Percentiles rank a stretch among this genome's conserved stretches.
phyloP scores from a whole-genome alignment of 805 yeast genomes.

The Yarrowia sp. region DNA sequence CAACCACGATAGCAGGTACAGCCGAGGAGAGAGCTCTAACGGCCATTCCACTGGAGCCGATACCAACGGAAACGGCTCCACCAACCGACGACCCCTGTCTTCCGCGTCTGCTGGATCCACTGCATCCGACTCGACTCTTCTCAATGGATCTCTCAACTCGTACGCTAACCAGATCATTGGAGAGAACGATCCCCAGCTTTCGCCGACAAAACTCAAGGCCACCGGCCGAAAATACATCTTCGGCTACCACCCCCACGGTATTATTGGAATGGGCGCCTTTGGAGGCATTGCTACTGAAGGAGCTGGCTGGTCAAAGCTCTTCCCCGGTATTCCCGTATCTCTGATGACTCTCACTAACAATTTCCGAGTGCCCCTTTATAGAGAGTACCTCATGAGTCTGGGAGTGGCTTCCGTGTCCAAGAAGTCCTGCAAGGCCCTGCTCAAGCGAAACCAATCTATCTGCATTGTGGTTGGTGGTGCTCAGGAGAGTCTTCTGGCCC shows the following conservation, averaged over 20 bases:
- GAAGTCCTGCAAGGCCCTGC: slow-evolving; percentile 62
- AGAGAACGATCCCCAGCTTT: slow-evolving; percentile 45
- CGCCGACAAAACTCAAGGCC: slow-evolving; percentile 36
- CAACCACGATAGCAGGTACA: slow-evolving; percentile 22
- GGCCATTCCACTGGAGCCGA: not conserved
- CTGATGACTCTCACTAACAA: slow-evolving; percentile 80
- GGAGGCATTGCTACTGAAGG: slow-evolving; percentile 84
- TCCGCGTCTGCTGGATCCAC: slow-evolving; percentile 15
- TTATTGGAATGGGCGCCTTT: slow-evolving; percentile 85
- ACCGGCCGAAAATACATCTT: slow-evolving; percentile 62
- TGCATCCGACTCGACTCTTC: slow-evolving; percentile 14
- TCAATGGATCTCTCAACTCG: slow-evolving; percentile 14
- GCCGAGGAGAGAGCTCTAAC: slow-evolving; percentile 19
- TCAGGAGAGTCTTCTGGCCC: slow-evolving; percentile 73
- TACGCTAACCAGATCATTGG: slow-evolving; percentile 24
- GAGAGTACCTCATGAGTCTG: slow-evolving; percentile 77
- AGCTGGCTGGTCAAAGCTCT: slow-evolving; percentile 59
- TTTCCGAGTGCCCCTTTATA: slow-evolving; percentile 79
- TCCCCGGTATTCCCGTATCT: slow-evolving; percentile 82
- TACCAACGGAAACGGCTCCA: not conserved
- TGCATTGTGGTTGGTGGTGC: slow-evolving; percentile 97
- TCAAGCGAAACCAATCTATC: slow-evolving; percentile 67
- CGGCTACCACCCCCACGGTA: slow-evolving; percentile 96
- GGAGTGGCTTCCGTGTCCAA: slow-evolving; percentile 86
- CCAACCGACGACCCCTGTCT: slow-evolving; percentile 13